Evolutionary conservation across 495 filamentous ascomycete genomes (phyloP).

Genomic region (Aspergillus baeticus): DNA sequence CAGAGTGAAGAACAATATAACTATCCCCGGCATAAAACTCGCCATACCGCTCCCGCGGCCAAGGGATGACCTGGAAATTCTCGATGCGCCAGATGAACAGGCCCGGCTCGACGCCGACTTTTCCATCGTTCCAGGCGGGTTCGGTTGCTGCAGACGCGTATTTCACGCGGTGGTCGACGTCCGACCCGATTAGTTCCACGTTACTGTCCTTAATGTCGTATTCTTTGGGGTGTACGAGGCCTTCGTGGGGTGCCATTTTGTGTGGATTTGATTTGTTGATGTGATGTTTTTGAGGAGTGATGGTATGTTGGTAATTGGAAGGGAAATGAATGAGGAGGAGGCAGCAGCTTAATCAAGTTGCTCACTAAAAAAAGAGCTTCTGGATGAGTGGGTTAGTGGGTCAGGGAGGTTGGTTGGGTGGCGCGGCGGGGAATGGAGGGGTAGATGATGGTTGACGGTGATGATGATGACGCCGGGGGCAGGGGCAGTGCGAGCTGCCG

Average conservation of each 20-base stretch:
- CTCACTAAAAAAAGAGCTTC: no score
- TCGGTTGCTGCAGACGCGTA: conserved; percentile 59
- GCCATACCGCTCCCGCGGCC: conserved; percentile 51
- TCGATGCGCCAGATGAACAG: conserved; percentile 62
- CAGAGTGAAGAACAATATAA: conserved; percentile 59
- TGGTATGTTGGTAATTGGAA: no score
- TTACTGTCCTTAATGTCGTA: conserved; percentile 64
- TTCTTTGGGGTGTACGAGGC: conserved; percentile 55
- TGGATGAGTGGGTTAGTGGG: no score
- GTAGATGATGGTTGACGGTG: no score
- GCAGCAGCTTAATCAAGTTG: no score
- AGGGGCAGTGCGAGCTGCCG: no score
- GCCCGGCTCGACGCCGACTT: conserved; percentile 45
- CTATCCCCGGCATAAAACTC: conserved; percentile 63
- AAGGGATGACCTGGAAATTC: conserved; percentile 58
- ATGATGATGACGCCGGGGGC: no score
- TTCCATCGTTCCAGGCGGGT: conserved; percentile 59
- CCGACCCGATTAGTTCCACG: conserved; percentile 57
- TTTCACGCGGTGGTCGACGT: conserved; percentile 62
- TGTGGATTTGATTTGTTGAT: no score
- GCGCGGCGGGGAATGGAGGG: no score
- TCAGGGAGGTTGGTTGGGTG: no score
- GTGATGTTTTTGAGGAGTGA: no score
- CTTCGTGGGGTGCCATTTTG: conserved; percentile 56
- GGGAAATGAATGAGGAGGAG: no score